Evolutionary conservation across 192 early-diverging fungal species (phyloP), one percentile per base, ranked within the genome.

Genomic region (Phlyctochytrium bullatum): DNA sequence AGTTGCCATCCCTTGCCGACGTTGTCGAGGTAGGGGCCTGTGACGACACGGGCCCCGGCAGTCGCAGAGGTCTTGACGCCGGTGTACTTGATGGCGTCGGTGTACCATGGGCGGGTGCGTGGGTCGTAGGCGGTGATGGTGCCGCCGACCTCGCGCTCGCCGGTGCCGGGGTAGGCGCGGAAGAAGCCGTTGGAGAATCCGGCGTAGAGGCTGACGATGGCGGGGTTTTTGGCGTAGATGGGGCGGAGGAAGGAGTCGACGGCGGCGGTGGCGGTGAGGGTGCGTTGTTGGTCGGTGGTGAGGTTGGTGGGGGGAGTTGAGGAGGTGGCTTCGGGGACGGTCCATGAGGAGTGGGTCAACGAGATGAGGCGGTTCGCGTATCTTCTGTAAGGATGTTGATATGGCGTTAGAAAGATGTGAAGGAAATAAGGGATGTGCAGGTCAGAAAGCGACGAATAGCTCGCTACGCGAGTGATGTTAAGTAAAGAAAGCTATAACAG

Each of bases 171-270:
- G 47, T 47, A 75, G 16, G 50, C 29, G 20, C 73, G 64, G 65
- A 67, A 67, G n/a, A 75, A 25, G 20, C 72, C 73, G 64, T 75
- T 47, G 17, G 66, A 34, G 60, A 75, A 75, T 14, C 72, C 73
- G 50, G 40, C 51, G 31, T 75, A 75, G 30, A 72, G 17, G 27
- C 52, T 31, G 16, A 72, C 17, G 28, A 75, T 34, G 17, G 56
- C 32, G 10, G 47, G 65, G 57, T 75, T 73, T 12, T 20, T 1
- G 34, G 33, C 36, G 47, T 62, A 75, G 23, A 62, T 12, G 28
- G 68, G 60, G 3, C 73, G 65, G 47, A 75, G 24, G 59, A 67
- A 59, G 17, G 60, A 24, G 57, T 75, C 73, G 32, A 75, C 57
- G 51, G 65, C 63, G 20, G 73, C 63, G 2, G 65, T 69, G 1